Base-by-base conservation (phyloP, 1,284 basidiomycete genomes). In the Cerioporus squamosus region DNA sequence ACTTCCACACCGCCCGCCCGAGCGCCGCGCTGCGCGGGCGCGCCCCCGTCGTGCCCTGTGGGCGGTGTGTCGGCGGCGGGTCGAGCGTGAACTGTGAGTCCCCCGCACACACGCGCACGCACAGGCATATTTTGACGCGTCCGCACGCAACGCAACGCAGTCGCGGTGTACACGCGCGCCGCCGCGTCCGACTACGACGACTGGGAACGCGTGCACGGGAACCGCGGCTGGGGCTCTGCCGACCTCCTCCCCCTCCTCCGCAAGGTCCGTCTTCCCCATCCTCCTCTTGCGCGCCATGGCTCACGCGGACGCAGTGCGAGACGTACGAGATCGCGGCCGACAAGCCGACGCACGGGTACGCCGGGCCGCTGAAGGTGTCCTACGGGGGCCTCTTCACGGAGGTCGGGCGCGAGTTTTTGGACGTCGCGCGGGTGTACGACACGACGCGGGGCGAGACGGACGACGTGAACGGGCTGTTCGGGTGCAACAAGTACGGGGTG, bases 131-230 rank as follows among this genome's bases (percentile, higher is more conserved):
- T n/a, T n/a, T n/a, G n/a, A n/a, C n/a, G n/a, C n/a, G n/a, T n/a
- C n/a, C n/a, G n/a, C n/a, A n/a, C n/a, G n/a, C n/a, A n/a, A n/a
- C n/a, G n/a, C n/a, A n/a, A n/a, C n/a, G n/a, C 51, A 86, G 84
- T 83, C 63, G 73, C 77, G 57, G 75, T 81, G 68, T 87, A 87
- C 55, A 81, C 77, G 6, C 79, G 86, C 9, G 79, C 80, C 0
- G 71, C 79, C 12, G 77, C 81, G 5, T 85, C 84, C 0, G 85
- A 86, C 65, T 86, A 80, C 53, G 81, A 86, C 49, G 82, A 79
- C 51, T 86, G 84, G 84, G 77, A 79, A 58, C 72, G 51, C 0
- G 62, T 72, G 2, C 70, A 82, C 26, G 74, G 75, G 0, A 86
- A 87, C 60, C 69, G 74, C 15, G 85, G 84, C 2, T 87, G 85